A percentile compares a stretch with the other conserved stretches of the same genome.
phyloP scores from a whole-genome alignment of 768 basidiomycete genomes.

The Pleurotus eryngii region DNA sequence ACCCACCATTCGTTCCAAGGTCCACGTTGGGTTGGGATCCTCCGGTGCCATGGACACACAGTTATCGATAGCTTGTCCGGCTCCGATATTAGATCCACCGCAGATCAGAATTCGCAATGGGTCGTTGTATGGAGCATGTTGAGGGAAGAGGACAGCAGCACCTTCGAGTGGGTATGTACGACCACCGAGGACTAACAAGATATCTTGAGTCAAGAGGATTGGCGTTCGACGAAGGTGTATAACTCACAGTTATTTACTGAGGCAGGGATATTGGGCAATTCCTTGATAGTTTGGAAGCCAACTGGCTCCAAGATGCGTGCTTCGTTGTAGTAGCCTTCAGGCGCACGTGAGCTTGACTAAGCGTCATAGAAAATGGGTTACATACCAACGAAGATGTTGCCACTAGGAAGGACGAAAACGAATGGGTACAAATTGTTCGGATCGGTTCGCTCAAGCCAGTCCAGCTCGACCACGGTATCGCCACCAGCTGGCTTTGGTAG shows the following conservation, averaged over 20 bases:
- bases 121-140: slow-evolving; percentile 69
- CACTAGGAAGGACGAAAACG: slow-evolving; percentile 66
- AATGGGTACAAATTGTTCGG: slow-evolving; percentile 83
- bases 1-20: slow-evolving; percentile 75
- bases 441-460: slow-evolving; percentile 68
- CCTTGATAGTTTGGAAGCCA: slow-evolving; percentile 57
- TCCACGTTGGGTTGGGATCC: slow-evolving; percentile 57
- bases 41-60: slow-evolving; percentile 73
- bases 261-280: slow-evolving; percentile 72
- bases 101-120: slow-evolving; percentile 69
- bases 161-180: slow-evolving; percentile 80
- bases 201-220: not conserved
- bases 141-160: slow-evolving; percentile 65
- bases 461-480: slow-evolving; percentile 54
- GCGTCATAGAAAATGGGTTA: not conserved
- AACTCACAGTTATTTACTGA: slow-evolving; percentile 60
- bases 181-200: slow-evolving; percentile 51
- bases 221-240: not conserved
- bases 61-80: slow-evolving; percentile 56
- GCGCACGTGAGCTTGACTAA: not conserved
- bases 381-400: slow-evolving; percentile 67
- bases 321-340: slow-evolving; percentile 73
- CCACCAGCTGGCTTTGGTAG: slow-evolving; percentile 67
- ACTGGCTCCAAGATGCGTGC: slow-evolving; percentile 69
- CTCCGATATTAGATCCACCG: slow-evolving; percentile 67